A percentile compares a stretch with the other conserved stretches of the same genome.
phyloP scores from a whole-genome alignment of 2,329 filamentous ascomycete species.

The Acrodontium crateriforme region DNA sequence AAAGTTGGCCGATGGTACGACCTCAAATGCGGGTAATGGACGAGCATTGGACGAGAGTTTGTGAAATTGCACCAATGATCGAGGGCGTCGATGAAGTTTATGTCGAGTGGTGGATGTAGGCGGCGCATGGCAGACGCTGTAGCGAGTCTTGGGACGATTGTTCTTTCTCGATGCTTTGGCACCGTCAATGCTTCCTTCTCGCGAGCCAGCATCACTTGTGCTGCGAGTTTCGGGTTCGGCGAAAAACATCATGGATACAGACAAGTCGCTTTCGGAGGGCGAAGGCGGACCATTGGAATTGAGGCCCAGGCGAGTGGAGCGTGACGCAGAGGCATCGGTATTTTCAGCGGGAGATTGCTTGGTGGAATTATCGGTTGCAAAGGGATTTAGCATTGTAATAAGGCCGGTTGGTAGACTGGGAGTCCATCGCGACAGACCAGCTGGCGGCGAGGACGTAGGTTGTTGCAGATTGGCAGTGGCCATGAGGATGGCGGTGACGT shows the following conservation, averaged over 20 bases:
- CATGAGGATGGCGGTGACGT: conserved; percentile 4
- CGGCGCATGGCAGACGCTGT: conserved; percentile 54
- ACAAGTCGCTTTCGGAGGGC: conserved; percentile 14
- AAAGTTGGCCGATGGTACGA: conserved; percentile 47
- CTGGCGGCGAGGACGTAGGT: conserved; percentile 4
- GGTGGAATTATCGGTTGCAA: conserved; percentile 8
- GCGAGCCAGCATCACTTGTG: conserved; percentile 16
- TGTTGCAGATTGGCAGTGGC: conserved; percentile 3
- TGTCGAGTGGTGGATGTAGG: conserved; percentile 41
- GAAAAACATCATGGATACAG: conserved; percentile 20
- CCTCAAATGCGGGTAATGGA: conserved; percentile 55
- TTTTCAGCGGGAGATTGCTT: too few relatives aligned
- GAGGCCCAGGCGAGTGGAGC: conserved; percentile 5
- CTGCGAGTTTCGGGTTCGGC: conserved; percentile 20
- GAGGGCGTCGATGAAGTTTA: conserved; percentile 54
- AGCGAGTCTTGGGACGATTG: conserved; percentile 44
- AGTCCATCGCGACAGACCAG: conserved; percentile 15
- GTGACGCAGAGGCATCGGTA: conserved; percentile 1
- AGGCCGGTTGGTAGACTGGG: conserved; percentile 16
- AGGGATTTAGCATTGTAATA: conserved; percentile 17
- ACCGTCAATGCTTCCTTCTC: conserved; percentile 19
- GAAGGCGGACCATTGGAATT: conserved; percentile 9
- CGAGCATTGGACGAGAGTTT: conserved; percentile 46
- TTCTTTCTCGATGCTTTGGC: conserved; percentile 12
- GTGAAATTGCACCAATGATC: conserved; percentile 59